phyloP scores from a whole-genome alignment of 177 flowering plant genomes.

The Tripterygium wilfordii region DNA sequence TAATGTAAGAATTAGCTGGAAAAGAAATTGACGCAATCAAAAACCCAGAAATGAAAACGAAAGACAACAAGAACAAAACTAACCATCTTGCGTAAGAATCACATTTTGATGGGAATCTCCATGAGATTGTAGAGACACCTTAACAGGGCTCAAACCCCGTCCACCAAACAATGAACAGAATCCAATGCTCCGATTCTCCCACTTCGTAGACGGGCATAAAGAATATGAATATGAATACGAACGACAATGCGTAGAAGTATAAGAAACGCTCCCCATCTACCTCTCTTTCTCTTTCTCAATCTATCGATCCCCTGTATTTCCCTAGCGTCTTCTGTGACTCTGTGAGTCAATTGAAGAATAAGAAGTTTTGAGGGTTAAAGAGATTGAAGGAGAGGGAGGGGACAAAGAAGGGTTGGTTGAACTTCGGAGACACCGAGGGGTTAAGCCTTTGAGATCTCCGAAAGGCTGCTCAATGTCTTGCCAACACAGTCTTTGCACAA shows the following conservation, averaged over 20 bases:
- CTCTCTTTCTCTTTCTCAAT: not conserved
- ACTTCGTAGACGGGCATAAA: slow-evolving; percentile 12
- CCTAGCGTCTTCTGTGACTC: not conserved
- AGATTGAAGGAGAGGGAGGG: not conserved
- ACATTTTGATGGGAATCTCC: slow-evolving; percentile 19
- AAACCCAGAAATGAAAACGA: not conserved
- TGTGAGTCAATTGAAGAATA: not conserved
- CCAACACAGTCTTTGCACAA: too few relatives aligned
- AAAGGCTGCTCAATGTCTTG: slow-evolving; percentile 24
- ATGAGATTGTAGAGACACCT: slow-evolving; percentile 21
- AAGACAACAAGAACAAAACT: not conserved
- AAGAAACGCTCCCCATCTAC: slow-evolving; percentile 40
- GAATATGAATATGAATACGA: slow-evolving; percentile 12
- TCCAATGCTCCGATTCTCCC: slow-evolving; percentile 10
- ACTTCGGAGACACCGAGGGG: slow-evolving; percentile 36
- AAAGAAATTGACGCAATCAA: not conserved
- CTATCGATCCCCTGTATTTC: not conserved
- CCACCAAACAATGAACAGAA: slow-evolving; percentile 14
- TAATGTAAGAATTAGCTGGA: too few relatives aligned
- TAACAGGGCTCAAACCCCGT: slow-evolving; percentile 12
- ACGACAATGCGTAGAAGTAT: slow-evolving; percentile 24
- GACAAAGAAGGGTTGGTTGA: not conserved
- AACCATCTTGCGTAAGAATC: slow-evolving; percentile 62
- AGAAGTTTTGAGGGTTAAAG: not conserved
- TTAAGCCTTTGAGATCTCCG: slow-evolving; percentile 37